These are phyloP conservation scores for Clonostachys rosea DNA, from an alignment of 2,329 filamentous ascomycete genomes.

Conservation along the genomic window DNA sequence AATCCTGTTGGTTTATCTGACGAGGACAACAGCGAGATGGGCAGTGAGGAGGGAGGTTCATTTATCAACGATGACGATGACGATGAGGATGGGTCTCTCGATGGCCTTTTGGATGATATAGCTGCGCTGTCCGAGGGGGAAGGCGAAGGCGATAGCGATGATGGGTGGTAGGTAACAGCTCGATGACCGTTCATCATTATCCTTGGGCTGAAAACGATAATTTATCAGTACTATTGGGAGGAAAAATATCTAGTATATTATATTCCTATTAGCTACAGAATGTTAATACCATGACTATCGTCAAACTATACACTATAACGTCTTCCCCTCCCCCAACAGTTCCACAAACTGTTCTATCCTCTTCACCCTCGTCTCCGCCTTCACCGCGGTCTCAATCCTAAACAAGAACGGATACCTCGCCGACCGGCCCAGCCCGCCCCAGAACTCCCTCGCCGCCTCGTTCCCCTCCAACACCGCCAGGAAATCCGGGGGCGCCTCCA, in stretches of 20 bases:
- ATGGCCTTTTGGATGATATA: too few relatives aligned
- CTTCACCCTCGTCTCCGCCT: conserved; percentile 5
- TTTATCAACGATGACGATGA: neutral
- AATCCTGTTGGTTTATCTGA: too few relatives aligned
- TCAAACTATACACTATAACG: neutral
- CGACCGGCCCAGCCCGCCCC: conserved; percentile 34
- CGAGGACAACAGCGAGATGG: too few relatives aligned
- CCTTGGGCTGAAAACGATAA: neutral
- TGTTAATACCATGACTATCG: too few relatives aligned
- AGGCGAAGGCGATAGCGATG: neutral
- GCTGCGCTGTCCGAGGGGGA: too few relatives aligned
- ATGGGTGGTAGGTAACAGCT: neutral
- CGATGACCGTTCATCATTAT: neutral
- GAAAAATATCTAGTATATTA: too few relatives aligned
- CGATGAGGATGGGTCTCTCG: too few relatives aligned
- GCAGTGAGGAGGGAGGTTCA: too few relatives aligned
- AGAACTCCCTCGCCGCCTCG: conserved; percentile 27
- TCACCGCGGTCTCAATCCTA: conserved; percentile 35
- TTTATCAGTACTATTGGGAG: neutral
- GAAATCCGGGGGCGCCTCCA: conserved; percentile 44
- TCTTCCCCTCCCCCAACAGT: conserved; percentile 2
- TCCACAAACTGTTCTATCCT: conserved; percentile 14
- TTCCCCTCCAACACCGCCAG: conserved; percentile 25
- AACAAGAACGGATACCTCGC: conserved; percentile 40
- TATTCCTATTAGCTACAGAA: neutral